Conservation (phyloP, 2,329 filamentous ascomycete species). For the Aspergillus costaricaensis region DNA sequence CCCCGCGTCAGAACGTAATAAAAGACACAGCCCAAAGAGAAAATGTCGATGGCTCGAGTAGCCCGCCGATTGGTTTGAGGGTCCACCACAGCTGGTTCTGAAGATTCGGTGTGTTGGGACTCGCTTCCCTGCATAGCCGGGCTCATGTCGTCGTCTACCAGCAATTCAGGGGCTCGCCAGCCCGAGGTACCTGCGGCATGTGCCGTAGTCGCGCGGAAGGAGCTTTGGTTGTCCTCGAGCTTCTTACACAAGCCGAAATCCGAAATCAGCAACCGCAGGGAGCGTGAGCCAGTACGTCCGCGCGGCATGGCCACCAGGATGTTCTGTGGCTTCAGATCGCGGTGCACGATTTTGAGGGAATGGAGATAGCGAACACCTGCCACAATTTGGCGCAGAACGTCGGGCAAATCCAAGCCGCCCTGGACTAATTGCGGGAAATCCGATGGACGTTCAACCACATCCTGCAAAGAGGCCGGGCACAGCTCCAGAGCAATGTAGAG, state of each 20-base stretch:
- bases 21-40: conserved; percentile 95
- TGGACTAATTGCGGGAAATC: conserved; percentile 67
- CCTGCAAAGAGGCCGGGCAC: conserved; percentile 89
- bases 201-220: conserved; percentile 89
- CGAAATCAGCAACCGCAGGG: conserved; percentile 86
- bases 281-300: conserved; percentile 53
- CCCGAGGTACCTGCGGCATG: conserved; percentile 91
- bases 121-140: conserved; percentile 31
- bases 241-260: conserved; percentile 99
- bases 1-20: conserved; percentile 97
- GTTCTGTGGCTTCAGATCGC: conserved; percentile 96
- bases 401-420: conserved; percentile 69
- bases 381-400: conserved; percentile 84
- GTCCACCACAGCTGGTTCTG: conserved; percentile 56
- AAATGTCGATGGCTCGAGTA: conserved; percentile 95
- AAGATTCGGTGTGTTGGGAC: conserved; percentile 46
- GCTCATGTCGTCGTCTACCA: conserved; percentile 73
- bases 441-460: conserved; percentile 77
- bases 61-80: conserved; percentile 70
- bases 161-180: conserved; percentile 92
- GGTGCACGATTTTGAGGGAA: conserved; percentile 89
- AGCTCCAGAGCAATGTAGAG: conserved; percentile 95
- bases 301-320: conserved; percentile 77
- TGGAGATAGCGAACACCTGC: conserved; percentile 88
- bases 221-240: conserved; percentile 89